Percentiles rank a stretch among this genome's conserved stretches.
phyloP scores from a whole-genome alignment of 2,329 filamentous ascomycete species.

The Coleophoma cylindrospora region DNA sequence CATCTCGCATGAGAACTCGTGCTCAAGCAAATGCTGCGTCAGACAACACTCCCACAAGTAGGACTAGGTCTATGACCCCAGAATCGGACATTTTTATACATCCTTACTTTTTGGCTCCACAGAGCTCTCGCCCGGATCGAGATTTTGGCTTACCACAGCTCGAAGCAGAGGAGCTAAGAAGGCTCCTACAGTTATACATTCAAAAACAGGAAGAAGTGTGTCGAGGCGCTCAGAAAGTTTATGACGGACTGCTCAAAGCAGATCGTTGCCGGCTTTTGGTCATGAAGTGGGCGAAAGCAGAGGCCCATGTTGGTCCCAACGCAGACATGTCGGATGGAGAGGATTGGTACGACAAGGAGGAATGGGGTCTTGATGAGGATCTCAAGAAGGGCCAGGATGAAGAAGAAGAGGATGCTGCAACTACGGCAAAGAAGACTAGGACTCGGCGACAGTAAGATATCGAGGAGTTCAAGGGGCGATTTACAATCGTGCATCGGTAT shows the following conservation, averaged over 20 bases:
- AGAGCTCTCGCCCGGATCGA: conserved; percentile 57
- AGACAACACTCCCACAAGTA: conserved; percentile 26
- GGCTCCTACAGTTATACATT: conserved; percentile 69
- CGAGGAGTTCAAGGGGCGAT: background rate
- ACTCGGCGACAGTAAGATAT: conserved; percentile 28
- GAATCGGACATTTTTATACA: conserved; percentile 56
- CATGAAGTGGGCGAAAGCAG: conserved; percentile 71
- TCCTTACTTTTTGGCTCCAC: conserved; percentile 67
- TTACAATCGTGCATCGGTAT: background rate
- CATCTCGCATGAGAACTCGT: conserved; percentile 50
- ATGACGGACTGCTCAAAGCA: conserved; percentile 66
- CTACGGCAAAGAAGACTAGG: conserved; percentile 44
- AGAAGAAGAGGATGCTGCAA: conserved; percentile 67
- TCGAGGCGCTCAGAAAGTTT: conserved; percentile 62
- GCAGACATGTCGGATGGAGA: conserved; percentile 79
- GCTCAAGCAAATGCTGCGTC: conserved; percentile 42
- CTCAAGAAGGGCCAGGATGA: conserved; percentile 78
- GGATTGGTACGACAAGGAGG: conserved; percentile 82
- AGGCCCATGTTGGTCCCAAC: conserved; percentile 62
- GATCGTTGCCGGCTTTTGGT: conserved; percentile 69
- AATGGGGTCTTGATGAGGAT: conserved; percentile 70
- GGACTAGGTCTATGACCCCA: conserved; percentile 30
- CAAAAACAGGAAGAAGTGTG: conserved; percentile 85
- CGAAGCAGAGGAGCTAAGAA: conserved; percentile 75
- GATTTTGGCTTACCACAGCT: conserved; percentile 66